phyloP scores from a whole-genome alignment of 768 basidiomycete species.

The Kwoniella dejecticola region DNA sequence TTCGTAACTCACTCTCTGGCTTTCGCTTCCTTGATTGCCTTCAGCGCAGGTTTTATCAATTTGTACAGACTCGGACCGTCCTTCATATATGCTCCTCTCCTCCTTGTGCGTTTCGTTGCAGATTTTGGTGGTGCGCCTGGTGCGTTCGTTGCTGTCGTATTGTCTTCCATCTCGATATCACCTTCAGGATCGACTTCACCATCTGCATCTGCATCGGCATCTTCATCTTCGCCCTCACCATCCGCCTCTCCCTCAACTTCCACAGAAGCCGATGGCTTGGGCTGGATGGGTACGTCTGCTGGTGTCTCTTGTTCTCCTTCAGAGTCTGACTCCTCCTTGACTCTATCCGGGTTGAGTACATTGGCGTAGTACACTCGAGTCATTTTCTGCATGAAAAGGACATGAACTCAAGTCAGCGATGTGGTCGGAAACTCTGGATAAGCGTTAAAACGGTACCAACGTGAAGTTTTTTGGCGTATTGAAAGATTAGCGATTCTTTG shows the following conservation, averaged over 20 bases:
- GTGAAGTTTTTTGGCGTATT: constrained; percentile 52
- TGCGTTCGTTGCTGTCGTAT: not conserved
- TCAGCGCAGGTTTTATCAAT: constrained; percentile 45
- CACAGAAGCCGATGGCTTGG: not conserved
- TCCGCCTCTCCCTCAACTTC: not conserved
- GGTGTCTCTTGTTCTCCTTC: constrained; percentile 36
- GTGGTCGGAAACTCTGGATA: too few relatives aligned
- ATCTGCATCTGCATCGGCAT: constrained; percentile 23
- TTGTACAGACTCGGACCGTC: constrained; percentile 48
- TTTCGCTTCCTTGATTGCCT: constrained; percentile 37
- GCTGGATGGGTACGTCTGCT: not conserved
- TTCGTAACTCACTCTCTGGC: constrained; percentile 43
- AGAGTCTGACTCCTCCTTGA: constrained; percentile 21
- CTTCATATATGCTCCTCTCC: constrained; percentile 44
- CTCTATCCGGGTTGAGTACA: constrained; percentile 14
- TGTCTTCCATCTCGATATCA: constrained; percentile 23
- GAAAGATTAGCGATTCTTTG: constrained; percentile 49
- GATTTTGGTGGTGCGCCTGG: not conserved
- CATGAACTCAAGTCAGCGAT: too few relatives aligned
- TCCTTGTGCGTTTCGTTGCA: constrained; percentile 13
- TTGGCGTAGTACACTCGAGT: constrained; percentile 35
- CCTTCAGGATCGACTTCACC: constrained; percentile 24
- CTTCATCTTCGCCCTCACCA: constrained; percentile 5
- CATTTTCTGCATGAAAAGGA: constrained; percentile 43
- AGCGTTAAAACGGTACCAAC: constrained; percentile 20